Evolutionary conservation across 176 grass and related monocot species (phyloP).

Genomic region (Aegilops sharonensis): DNA sequence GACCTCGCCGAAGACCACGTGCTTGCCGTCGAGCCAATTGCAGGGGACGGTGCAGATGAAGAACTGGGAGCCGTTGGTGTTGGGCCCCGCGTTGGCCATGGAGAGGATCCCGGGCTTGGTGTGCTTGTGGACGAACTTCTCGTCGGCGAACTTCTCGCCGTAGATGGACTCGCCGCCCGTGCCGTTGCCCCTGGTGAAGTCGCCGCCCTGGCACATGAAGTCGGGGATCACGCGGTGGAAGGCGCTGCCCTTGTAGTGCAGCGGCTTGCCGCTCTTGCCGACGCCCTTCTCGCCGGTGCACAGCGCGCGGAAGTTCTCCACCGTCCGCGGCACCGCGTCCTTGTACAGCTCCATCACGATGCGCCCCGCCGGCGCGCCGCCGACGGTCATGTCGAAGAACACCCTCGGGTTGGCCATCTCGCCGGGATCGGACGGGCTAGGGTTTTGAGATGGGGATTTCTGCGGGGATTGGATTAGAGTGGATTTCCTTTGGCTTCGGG

Average conservation of each 20-base stretch:
- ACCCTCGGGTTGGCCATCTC: conserved; percentile 49
- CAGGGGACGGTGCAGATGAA: conserved; percentile 65
- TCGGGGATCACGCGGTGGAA: conserved; percentile 83
- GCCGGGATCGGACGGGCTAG: neutral
- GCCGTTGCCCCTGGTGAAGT: conserved; percentile 74
- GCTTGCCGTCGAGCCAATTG: conserved; percentile 67
- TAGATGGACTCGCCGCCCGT: conserved; percentile 82
- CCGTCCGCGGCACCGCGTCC: conserved; percentile 29
- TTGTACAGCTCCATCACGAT: conserved; percentile 79
- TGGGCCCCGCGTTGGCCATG: conserved; percentile 71
- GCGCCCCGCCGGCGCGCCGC: conserved; percentile 24
- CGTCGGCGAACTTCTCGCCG: conserved; percentile 72
- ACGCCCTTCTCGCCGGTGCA: conserved; percentile 75
- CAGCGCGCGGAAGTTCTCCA: conserved; percentile 79
- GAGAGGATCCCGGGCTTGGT: conserved; percentile 36
- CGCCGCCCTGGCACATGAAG: conserved; percentile 90
- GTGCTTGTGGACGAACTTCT: conserved; percentile 67
- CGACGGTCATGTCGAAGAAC: conserved; percentile 71
- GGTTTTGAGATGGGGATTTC: neutral
- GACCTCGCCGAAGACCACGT: conserved; percentile 68
- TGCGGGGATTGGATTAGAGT: neutral
- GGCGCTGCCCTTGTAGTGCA: conserved; percentile 56
- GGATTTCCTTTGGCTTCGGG: neutral
- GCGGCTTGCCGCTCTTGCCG: conserved; percentile 44
- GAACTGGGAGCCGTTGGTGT: conserved; percentile 87